These are phyloP conservation scores for Leccinum uliginosum DNA, from an alignment of 768 basidiomycete genomes.

Conservation along the genomic window DNA sequence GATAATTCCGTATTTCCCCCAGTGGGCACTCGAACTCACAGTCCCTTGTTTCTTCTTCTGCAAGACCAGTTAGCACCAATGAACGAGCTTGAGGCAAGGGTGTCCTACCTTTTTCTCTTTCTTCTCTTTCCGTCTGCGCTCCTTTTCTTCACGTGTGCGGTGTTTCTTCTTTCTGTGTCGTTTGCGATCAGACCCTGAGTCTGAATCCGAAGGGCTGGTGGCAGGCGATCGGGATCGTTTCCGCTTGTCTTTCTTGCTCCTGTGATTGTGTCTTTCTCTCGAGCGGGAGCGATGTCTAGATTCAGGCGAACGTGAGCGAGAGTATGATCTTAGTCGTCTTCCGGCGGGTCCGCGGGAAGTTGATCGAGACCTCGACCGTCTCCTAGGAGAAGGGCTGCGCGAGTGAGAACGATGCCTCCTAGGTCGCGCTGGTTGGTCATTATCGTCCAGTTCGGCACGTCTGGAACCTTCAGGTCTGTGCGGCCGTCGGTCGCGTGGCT, in stretches of 20 bases:
- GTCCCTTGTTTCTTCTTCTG: conserved; percentile 54
- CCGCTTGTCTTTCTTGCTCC: conserved; percentile 26
- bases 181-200: conserved; percentile 30
- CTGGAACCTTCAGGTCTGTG: conserved; percentile 13
- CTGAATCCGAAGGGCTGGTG: conserved; percentile 39
- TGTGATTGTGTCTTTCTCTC: conserved; percentile 23
- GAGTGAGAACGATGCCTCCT: conserved; percentile 19
- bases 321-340: conserved; percentile 16
- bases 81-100: not conserved
- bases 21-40: conserved; percentile 51
- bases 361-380: conserved; percentile 26
- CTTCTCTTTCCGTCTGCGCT: conserved; percentile 58
- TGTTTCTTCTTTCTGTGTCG: conserved; percentile 44
- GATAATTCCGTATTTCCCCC: conserved; percentile 91
- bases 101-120: conserved; percentile 62
- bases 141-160: conserved; percentile 43
- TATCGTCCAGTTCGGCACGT: conserved; percentile 8
- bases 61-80: conserved; percentile 21
- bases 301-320: conserved; percentile 27
- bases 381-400: conserved; percentile 18
- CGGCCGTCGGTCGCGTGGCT: conserved; percentile 18
- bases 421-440: conserved; percentile 2
- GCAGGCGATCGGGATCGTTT: conserved; percentile 35
- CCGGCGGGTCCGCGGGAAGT: conserved; percentile 16
- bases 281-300: conserved; percentile 34